Evolutionary conservation across 2,329 filamentous ascomycete species (phyloP).

Genomic region (Periconia macrospinosa): DNA sequence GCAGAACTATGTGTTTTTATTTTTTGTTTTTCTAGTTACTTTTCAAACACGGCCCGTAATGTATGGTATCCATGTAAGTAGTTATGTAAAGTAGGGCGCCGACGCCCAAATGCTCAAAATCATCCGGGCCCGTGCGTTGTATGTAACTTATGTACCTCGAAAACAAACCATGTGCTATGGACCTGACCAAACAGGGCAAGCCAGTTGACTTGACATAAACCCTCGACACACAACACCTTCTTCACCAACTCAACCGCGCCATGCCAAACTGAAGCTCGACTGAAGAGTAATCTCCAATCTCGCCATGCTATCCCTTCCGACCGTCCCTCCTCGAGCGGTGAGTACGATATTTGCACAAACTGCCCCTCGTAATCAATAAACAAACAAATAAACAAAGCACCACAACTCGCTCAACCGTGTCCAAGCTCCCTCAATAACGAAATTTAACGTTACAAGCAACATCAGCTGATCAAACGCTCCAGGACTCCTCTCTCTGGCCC

Average conservation of each 20-base stretch:
- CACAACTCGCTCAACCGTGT: not conserved
- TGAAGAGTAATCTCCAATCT: not conserved
- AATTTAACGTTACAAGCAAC: not conserved
- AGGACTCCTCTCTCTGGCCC: slow-evolving; percentile 12
- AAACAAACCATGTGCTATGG: too few species aligned
- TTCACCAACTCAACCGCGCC: not conserved
- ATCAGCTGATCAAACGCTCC: not conserved
- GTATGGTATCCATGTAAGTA: too few species aligned
- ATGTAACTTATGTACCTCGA: too few species aligned
- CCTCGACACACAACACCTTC: not conserved
- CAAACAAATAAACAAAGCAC: too few species aligned
- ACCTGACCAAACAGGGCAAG: too few species aligned
- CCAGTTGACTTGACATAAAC: too few species aligned
- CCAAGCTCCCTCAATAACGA: not conserved
- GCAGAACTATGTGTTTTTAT: too few species aligned
- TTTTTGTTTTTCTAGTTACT: too few species aligned
- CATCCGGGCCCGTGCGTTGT: too few species aligned
- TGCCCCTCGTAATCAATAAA: not conserved
- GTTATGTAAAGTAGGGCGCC: too few species aligned
- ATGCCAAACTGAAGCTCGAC: not conserved
- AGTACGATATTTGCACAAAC: not conserved
- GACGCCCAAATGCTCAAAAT: too few species aligned
- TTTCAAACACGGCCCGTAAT: too few species aligned
- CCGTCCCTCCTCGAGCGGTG: slow-evolving; percentile 7
- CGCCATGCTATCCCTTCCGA: slow-evolving; percentile 8